Conservation (phyloP, 306 rosid species). For the Malus fusca region DNA sequence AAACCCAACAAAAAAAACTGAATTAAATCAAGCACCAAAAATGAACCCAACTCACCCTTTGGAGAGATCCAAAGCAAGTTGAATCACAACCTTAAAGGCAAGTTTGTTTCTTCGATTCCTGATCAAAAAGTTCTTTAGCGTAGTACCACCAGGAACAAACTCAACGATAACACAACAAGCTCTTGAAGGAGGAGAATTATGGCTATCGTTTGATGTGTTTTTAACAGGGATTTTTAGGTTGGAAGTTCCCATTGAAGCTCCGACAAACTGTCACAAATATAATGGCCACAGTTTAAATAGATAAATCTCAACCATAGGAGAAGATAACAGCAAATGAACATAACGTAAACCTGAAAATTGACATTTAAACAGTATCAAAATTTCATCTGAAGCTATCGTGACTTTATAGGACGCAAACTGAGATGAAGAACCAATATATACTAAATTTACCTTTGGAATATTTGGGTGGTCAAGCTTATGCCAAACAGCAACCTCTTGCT, state of each 20-base stretch:
- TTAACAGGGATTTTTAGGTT: constrained; percentile 64
- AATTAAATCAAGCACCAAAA: background rate
- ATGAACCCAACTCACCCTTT: constrained; percentile 50
- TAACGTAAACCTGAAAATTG: background rate
- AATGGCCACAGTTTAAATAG: background rate
- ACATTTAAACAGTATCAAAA: background rate
- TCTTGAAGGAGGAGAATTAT: constrained; percentile 49
- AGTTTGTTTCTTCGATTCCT: constrained; percentile 64
- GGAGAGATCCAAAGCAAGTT: constrained; percentile 79
- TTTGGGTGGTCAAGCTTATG: constrained; percentile 58
- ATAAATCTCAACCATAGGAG: background rate
- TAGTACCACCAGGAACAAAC: constrained; percentile 62
- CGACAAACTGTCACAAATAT: constrained; percentile 47
- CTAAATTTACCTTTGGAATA: constrained; percentile 40
- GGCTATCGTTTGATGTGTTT: constrained; percentile 20
- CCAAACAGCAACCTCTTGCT: constrained; percentile 58
- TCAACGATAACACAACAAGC: constrained; percentile 86
- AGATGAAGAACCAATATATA: background rate
- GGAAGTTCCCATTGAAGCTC: constrained; percentile 89
- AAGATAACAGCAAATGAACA: background rate
- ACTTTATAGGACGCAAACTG: background rate
- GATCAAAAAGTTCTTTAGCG: constrained; percentile 58
- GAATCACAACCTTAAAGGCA: constrained; percentile 61
- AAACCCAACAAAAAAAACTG: background rate
- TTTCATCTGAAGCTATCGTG: background rate